phyloP scores from a whole-genome alignment of 2,329 filamentous ascomycete species.

The Zymoseptoria tritici region DNA sequence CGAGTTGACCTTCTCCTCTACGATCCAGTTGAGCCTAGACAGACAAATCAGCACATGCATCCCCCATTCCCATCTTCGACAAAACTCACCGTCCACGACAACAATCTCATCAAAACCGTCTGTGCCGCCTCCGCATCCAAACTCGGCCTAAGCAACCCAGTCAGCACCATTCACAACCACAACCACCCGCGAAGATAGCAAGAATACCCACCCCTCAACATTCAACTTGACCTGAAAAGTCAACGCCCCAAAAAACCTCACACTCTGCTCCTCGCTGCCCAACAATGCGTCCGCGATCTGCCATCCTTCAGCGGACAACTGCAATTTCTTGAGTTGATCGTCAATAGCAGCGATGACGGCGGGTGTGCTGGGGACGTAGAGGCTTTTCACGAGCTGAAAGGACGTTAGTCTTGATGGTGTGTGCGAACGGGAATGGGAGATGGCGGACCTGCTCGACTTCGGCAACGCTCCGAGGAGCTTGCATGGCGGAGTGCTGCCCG shows the following conservation, averaged over 20 bases:
- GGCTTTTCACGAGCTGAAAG: conserved; percentile 39
- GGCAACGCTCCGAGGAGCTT: neutral
- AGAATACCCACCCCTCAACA: conserved; percentile 28
- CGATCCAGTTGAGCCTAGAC: conserved; percentile 36
- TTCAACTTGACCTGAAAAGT: conserved; percentile 94
- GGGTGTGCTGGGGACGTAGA: conserved; percentile 42
- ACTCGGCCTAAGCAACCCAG: conserved; percentile 25
- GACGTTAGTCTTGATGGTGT: too few species aligned
- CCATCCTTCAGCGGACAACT: conserved; percentile 78
- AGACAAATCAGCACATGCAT: neutral
- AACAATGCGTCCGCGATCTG: conserved; percentile 72
- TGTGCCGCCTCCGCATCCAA: conserved; percentile 52
- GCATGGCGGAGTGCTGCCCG: neutral
- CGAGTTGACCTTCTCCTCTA: conserved; percentile 50
- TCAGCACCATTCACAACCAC: conserved; percentile 19
- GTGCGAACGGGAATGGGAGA: too few species aligned
- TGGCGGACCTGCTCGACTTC: neutral
- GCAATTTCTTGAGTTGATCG: conserved; percentile 67
- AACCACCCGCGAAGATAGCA: too few species aligned
- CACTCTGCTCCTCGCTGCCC: conserved; percentile 59
- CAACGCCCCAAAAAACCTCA: conserved; percentile 86
- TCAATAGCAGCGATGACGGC: conserved; percentile 52
- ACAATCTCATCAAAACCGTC: conserved; percentile 53
- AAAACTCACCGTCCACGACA: conserved; percentile 51
- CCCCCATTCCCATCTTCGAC: neutral